Base-by-base conservation (phyloP, 495 filamentous ascomycete genomes). In the Penicillium canariense region DNA sequence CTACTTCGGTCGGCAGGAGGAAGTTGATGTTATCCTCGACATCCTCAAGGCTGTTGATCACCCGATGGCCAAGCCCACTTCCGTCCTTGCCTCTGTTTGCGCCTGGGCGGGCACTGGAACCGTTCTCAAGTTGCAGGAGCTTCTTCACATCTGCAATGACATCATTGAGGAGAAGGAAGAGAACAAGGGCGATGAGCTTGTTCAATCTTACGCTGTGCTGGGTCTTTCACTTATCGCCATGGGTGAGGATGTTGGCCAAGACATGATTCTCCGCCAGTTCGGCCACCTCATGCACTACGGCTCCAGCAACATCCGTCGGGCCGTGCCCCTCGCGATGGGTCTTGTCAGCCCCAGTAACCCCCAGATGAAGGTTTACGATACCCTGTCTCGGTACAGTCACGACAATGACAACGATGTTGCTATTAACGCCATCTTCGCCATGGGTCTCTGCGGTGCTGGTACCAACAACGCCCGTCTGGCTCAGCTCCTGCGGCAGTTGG, bases 361-460 rank as follows among this genome's bases (percentile, higher is more conserved):
- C 7, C 95, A 97, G 68, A 99, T 99, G 93, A 99, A 97, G 78
- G 88, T 99, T 30, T 99, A 99, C 74, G 94, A 99, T 67, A 97
- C 94, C 0, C 74, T 99, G 18, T 97, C 95, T n/a, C 81, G 94
- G 56, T 99, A 99, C 76, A 93, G 87, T 58, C 94, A 99, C 80
- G 94, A 99, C 75, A 99, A 95, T 61, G 94, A 99, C 77, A 96
- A 94, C 66, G 94, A 99, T 61, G 94, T 99, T 32, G 94, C 94
- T 25, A 84, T 99, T 68, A 99, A 96, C 64, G 92, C 94, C 68
- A 97, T 99, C 67, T 97, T 99, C 65, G 92, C 94, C 60, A 99
- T 99, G 94, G 94, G 94, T 69, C 84, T 99, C 46, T 81, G 96
- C 27, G 94, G 94, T 61, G 95, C 94, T 27, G 94, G 94, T 57